Evolutionary conservation across 352 stramenopile genomes (phyloP).

Genomic region (Halophytophthora polymorphica): DNA sequence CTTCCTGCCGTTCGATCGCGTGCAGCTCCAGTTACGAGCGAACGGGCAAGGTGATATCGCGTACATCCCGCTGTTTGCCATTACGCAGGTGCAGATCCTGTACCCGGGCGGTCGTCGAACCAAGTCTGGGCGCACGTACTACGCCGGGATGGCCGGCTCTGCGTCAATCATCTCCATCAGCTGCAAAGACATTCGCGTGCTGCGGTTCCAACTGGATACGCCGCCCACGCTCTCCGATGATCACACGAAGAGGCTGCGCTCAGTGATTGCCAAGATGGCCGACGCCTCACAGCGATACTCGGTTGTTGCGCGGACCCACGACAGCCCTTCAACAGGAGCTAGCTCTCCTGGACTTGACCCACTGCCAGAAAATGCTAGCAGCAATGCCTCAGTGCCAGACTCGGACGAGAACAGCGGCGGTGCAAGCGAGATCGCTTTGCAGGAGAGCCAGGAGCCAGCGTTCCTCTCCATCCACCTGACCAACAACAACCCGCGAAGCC

Average conservation of each 20-base stretch:
- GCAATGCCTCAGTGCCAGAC: slow-evolving; percentile 8
- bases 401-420: slow-evolving; percentile 5
- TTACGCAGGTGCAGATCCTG: slow-evolving; percentile 56
- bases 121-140: slow-evolving; percentile 50
- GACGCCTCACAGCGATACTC: slow-evolving; percentile 60
- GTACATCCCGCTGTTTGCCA: slow-evolving; percentile 76
- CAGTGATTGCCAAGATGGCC: slow-evolving; percentile 48
- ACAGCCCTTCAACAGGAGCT: slow-evolving; percentile 8
- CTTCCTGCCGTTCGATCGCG: slow-evolving; percentile 60
- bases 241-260: slow-evolving; percentile 36
- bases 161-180: slow-evolving; percentile 53
- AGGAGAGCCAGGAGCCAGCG: slow-evolving; percentile 12
- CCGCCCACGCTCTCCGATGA: slow-evolving; percentile 51
- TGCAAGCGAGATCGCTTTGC: slow-evolving; percentile 1
- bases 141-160: slow-evolving; percentile 37
- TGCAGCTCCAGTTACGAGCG: slow-evolving; percentile 34
- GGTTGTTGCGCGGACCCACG: slow-evolving; percentile 15
- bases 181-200: slow-evolving; percentile 78
- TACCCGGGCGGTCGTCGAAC: slow-evolving; percentile 55
- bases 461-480: slow-evolving; percentile 11
- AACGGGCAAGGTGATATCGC: slow-evolving; percentile 38
- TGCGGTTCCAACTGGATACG: slow-evolving; percentile 68
- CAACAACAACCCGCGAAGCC: slow-evolving; percentile 8
- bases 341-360: slow-evolving; percentile 16
- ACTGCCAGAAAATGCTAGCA: slow-evolving; percentile 5